These are phyloP conservation scores for Russula earlei DNA, from an alignment of 768 basidiomycete species.

Conservation along the genomic window DNA sequence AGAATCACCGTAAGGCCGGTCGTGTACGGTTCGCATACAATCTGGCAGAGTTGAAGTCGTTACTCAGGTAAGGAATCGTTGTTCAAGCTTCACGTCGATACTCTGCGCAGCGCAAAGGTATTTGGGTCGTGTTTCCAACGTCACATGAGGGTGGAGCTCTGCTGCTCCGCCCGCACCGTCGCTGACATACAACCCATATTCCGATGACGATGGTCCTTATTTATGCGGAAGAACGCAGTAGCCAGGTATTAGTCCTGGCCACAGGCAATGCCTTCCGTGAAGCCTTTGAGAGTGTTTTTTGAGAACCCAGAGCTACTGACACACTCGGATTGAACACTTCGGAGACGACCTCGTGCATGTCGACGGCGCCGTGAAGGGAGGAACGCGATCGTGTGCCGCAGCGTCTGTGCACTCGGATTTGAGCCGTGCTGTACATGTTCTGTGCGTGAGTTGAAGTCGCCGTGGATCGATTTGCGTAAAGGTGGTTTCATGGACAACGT, in stretches of 20 bases:
- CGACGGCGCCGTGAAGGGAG: conserved; percentile 3
- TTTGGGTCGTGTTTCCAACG: conserved; percentile 20
- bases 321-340: background rate
- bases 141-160: conserved; percentile 37
- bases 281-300: too few species aligned
- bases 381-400: background rate
- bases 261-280: too few species aligned
- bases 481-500: too few species aligned
- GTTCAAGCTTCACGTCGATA: background rate
- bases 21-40: background rate
- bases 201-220: background rate
- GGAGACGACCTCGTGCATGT: background rate
- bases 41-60: background rate
- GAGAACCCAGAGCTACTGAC: too few species aligned
- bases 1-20: background rate
- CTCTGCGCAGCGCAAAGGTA: background rate
- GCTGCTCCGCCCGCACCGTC: conserved; percentile 30
- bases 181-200: conserved; percentile 37
- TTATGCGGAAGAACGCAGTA: background rate
- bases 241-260: too few species aligned
- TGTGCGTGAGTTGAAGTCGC: too few species aligned
- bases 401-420: too few species aligned
- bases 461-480: too few species aligned
- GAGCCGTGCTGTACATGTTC: too few species aligned
- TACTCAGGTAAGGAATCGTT: background rate